Evolutionary conservation across 2,329 filamentous ascomycete species (phyloP).

Genomic region (Fusarium longipes): DNA sequence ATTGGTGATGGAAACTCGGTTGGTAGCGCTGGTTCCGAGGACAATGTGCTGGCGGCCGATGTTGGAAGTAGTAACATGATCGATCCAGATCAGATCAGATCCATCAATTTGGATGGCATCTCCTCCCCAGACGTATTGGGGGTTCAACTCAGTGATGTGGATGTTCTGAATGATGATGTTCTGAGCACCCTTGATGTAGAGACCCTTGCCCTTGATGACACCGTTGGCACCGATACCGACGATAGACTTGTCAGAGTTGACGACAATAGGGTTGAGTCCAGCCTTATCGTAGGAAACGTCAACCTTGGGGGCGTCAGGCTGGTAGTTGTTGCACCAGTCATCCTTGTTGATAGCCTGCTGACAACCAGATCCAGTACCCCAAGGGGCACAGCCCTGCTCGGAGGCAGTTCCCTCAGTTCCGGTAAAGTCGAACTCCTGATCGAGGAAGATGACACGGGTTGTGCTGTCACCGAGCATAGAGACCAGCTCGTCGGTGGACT

Average conservation of each 20-base stretch:
- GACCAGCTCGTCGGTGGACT: slow-evolving; percentile 66
- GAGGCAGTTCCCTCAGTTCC: slow-evolving; percentile 64
- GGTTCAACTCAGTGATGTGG: slow-evolving; percentile 66
- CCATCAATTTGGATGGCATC: slow-evolving; percentile 66
- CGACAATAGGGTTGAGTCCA: slow-evolving; percentile 60
- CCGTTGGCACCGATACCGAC: slow-evolving; percentile 64
- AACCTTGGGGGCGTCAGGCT: slow-evolving; percentile 60
- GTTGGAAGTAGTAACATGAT: slow-evolving; percentile 66
- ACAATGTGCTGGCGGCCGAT: slow-evolving; percentile 72
- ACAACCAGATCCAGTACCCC: slow-evolving; percentile 63
- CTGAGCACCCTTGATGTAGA: slow-evolving; percentile 56
- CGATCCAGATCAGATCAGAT: slow-evolving; percentile 61
- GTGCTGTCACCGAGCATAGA: slow-evolving; percentile 66
- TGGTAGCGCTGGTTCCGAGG: slow-evolving; percentile 63
- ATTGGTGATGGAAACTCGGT: slow-evolving; percentile 71
- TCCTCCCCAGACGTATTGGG: slow-evolving; percentile 69
- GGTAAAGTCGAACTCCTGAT: slow-evolving; percentile 67
- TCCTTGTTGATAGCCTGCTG: slow-evolving; percentile 71
- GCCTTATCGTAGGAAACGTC: slow-evolving; percentile 63
- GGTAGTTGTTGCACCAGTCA: slow-evolving; percentile 69
- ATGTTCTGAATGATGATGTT: slow-evolving; percentile 73
- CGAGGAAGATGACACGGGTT: slow-evolving; percentile 68
- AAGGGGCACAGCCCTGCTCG: slow-evolving; percentile 68
- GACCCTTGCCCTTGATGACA: slow-evolving; percentile 68
- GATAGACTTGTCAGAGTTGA: slow-evolving; percentile 68